phyloP scores from a whole-genome alignment of 2,329 filamentous ascomycete genomes.

The Aspergillus udagawae region DNA sequence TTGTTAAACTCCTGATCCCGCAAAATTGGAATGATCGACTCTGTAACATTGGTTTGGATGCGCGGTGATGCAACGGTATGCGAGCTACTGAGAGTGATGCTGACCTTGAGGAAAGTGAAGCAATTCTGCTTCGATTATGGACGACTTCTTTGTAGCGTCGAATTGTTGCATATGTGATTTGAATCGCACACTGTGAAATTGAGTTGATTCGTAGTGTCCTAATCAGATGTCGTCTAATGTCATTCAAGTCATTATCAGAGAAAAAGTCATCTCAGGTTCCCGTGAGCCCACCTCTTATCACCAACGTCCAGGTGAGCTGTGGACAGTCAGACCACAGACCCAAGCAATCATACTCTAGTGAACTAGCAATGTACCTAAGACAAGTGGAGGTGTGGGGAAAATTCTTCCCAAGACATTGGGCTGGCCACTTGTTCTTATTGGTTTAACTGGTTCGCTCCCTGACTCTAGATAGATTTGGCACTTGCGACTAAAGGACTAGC shows the following conservation, averaged over 20 bases:
- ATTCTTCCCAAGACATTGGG: not conserved
- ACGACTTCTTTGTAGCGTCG: not conserved
- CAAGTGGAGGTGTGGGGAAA: conserved; percentile 19
- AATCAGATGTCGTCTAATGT: not conserved
- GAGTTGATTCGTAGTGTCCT: not conserved
- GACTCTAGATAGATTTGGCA: no score
- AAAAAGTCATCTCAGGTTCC: not conserved
- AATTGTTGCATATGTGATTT: not conserved
- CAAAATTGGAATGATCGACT: not conserved
- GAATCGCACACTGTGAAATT: not conserved
- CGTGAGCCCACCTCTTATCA: not conserved
- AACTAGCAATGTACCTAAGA: conserved; percentile 4
- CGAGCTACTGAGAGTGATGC: not conserved
- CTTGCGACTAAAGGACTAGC: not conserved
- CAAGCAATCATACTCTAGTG: not conserved
- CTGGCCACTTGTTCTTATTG: not conserved
- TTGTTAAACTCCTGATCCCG: not conserved
- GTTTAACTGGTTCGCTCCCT: not conserved
- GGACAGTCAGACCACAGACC: conserved; percentile 11
- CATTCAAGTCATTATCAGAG: not conserved
- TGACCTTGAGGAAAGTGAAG: not conserved
- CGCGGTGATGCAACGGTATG: not conserved
- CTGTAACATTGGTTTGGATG: not conserved
- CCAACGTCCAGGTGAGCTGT: not conserved
- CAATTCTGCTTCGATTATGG: not conserved